Conservation (phyloP, 305 asterid genomes). For the Fraxinus floribunda region DNA sequence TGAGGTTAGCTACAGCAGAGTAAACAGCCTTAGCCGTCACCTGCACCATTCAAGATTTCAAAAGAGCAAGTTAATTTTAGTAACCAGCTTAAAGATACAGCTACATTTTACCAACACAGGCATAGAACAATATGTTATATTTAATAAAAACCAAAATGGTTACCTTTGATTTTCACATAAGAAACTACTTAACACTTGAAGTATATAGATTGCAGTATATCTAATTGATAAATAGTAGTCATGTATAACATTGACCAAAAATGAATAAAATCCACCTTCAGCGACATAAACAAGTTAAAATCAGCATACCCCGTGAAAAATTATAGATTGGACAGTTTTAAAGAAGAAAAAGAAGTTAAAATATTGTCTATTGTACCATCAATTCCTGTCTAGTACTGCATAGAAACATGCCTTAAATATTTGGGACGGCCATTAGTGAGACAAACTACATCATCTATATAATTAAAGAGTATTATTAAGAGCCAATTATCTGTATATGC, state of each 20-base stretch:
- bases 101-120: background rate
- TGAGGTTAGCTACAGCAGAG: conserved; percentile 73
- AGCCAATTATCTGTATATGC: background rate
- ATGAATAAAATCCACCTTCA: background rate
- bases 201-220: background rate
- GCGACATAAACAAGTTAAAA: background rate
- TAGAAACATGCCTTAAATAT: background rate
- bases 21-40: conserved; percentile 84
- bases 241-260: background rate
- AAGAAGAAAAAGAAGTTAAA: background rate
- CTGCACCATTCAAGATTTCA: conserved; percentile 30
- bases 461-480: background rate
- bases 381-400: background rate
- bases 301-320: background rate
- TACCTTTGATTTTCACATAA: background rate
- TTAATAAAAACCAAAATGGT: background rate
- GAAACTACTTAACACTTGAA: background rate
- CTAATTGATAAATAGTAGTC: background rate
- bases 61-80: background rate
- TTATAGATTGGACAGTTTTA: background rate
- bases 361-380: background rate
- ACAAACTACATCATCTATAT: background rate
- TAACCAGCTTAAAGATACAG: background rate
- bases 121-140: background rate
- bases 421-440: background rate